These are phyloP conservation scores for Austropuccinia psidii DNA, from an alignment of 1,284 basidiomycete genomes.

Conservation along the genomic window DNA sequence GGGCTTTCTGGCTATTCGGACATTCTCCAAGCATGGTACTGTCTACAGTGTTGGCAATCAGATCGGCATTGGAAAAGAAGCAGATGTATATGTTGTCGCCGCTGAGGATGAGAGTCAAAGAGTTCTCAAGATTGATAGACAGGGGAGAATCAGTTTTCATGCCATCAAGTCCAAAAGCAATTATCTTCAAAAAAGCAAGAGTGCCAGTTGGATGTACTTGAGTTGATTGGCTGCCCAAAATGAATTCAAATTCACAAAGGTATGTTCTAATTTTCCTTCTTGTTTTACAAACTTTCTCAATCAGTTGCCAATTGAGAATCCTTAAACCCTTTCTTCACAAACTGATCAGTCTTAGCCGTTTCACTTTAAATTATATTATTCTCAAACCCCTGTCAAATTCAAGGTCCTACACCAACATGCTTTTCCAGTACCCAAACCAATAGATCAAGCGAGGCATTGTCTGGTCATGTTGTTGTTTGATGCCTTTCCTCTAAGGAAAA, in stretches of 20 bases:
- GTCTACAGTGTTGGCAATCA: constrained; percentile 97
- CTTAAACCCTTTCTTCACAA: too few relatives aligned
- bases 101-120: too few relatives aligned
- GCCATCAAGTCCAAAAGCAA: too few relatives aligned
- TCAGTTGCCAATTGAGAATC: background rate
- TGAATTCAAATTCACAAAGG: too few relatives aligned
- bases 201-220: constrained; percentile 99
- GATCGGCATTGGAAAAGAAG: constrained; percentile 97
- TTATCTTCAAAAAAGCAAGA: constrained; percentile 89
- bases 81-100: too few relatives aligned
- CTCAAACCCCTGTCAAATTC: background rate
- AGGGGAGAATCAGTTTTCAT: constrained; percentile 91
- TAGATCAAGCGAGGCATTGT: constrained; percentile 83
- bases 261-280: too few relatives aligned
- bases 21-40: constrained; percentile 78
- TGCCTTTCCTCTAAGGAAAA: constrained; percentile 88
- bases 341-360: too few relatives aligned
- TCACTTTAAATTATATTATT: too few relatives aligned
- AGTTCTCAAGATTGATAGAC: constrained; percentile 68
- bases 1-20: constrained; percentile 86
- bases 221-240: too few relatives aligned
- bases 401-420: constrained; percentile 85
- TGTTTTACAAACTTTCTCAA: too few relatives aligned
- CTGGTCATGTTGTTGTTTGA: constrained; percentile 94
- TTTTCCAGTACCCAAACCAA: too few relatives aligned